A percentile compares a stretch with the other conserved stretches of the same genome.
phyloP scores from a whole-genome alignment of 345 rosid genomes.

The Raphanus raphanistrum region DNA sequence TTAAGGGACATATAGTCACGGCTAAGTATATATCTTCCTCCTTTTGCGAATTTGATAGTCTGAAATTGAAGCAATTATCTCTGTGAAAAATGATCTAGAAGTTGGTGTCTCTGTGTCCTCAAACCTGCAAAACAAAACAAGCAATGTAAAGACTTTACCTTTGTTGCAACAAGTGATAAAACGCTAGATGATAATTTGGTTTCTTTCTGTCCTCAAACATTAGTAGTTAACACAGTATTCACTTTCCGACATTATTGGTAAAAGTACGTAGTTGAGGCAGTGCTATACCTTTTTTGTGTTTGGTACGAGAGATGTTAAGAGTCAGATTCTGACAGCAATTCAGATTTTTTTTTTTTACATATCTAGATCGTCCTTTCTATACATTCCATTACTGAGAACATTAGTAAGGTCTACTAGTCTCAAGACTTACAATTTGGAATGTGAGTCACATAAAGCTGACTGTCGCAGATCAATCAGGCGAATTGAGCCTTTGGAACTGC shows the following conservation, averaged over 20 bases:
- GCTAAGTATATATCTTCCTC: slow-evolving; percentile 81
- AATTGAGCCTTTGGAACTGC: slow-evolving; percentile 98
- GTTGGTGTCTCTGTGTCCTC: slow-evolving; percentile 81
- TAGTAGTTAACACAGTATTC: too few relatives aligned
- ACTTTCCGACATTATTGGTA: too few relatives aligned
- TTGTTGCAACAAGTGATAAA: slow-evolving; percentile 4
- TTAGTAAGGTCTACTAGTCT: not conserved
- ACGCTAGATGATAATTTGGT: slow-evolving; percentile 5
- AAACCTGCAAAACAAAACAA: slow-evolving; percentile 54
- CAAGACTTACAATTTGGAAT: slow-evolving; percentile 78
- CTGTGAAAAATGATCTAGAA: slow-evolving; percentile 84
- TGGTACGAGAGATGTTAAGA: not conserved
- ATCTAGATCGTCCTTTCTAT: slow-evolving; percentile 23
- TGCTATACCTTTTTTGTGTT: not conserved
- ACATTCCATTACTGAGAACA: not conserved
- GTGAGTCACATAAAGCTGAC: slow-evolving; percentile 94
- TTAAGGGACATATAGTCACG: slow-evolving; percentile 94
- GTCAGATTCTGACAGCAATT: not conserved
- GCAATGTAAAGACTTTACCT: not conserved
- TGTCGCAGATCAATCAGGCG: slow-evolving; percentile 96
- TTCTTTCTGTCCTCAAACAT: not conserved
- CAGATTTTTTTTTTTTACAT: not conserved
- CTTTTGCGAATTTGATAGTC: slow-evolving; percentile 82
- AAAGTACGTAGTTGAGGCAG: too few relatives aligned
- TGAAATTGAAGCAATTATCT: slow-evolving; percentile 92